A percentile compares a stretch with the other conserved stretches of the same genome.
Conservation (phyloP, 129 eudicot genomes). For the Deinandra increscens region DNA sequence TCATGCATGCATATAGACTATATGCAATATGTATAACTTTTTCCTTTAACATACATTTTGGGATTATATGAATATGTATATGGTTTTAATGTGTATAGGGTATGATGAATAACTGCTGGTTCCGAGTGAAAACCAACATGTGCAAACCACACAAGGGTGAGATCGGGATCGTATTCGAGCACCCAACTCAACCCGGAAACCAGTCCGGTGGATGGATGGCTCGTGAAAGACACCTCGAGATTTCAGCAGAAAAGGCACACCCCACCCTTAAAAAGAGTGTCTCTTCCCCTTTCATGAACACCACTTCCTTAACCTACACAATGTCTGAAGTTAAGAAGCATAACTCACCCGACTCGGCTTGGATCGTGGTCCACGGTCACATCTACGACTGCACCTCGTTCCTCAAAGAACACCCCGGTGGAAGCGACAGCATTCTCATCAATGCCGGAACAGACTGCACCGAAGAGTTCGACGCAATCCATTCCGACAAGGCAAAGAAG, state of each 20-base stretch:
- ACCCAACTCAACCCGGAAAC: slow-evolving; percentile 97
- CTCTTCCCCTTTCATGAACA: slow-evolving; percentile 90
- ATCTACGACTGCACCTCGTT: slow-evolving; percentile 79
- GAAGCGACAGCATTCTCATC: slow-evolving; percentile 84
- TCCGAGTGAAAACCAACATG: slow-evolving; percentile 80
- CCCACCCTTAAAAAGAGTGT: slow-evolving; percentile 61
- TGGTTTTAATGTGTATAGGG: no score
- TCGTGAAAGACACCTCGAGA: slow-evolving; percentile 62
- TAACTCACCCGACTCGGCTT: slow-evolving; percentile 77
- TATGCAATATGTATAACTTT: no score
- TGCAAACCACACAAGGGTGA: slow-evolving; percentile 96
- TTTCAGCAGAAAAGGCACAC: slow-evolving; percentile 38
- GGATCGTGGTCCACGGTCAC: slow-evolving; percentile 98
- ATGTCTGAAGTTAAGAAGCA: slow-evolving; percentile 74
- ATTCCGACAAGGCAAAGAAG: slow-evolving; percentile 84
- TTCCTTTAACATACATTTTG: no score
- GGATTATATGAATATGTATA: no score
- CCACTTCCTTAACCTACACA: slow-evolving; percentile 46
- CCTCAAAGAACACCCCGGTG: slow-evolving; percentile 94
- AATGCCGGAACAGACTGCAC: slow-evolving; percentile 97
- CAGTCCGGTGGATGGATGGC: slow-evolving; percentile 99
- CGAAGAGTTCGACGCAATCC: slow-evolving; percentile 93
- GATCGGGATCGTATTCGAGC: slow-evolving; percentile 90
- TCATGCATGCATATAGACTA: no score
- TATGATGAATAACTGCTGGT: slow-evolving; percentile 99